Percentiles rank a stretch among this genome's conserved stretches.
Conservation (phyloP, 345 rosid species). For the Melaleuca quinquenervia region DNA sequence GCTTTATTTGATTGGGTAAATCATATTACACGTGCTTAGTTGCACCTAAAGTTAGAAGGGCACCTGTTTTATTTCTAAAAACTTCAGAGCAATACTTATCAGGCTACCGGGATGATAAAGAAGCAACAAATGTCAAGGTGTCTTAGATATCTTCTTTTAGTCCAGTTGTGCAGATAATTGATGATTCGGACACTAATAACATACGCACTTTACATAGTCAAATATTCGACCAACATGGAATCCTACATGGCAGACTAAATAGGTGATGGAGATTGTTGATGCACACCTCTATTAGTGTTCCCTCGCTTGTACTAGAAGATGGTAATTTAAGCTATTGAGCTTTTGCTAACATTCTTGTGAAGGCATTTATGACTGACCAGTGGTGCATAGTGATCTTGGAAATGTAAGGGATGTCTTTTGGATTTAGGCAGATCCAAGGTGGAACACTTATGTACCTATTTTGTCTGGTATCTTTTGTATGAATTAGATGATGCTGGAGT, state of each 20-base stretch:
- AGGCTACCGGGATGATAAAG: neutral
- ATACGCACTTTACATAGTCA: neutral
- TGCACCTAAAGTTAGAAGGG: neutral
- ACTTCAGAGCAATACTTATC: neutral
- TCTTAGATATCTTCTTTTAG: neutral
- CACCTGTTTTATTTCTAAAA: neutral
- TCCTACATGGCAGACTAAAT: neutral
- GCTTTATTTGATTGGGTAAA: neutral
- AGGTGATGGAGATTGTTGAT: neutral
- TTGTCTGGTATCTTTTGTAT: neutral
- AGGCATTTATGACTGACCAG: neutral
- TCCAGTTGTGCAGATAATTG: neutral
- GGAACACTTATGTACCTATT: neutral
- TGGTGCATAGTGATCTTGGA: neutral
- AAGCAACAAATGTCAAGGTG: neutral
- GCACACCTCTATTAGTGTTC: neutral
- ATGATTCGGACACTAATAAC: neutral
- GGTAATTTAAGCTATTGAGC: neutral
- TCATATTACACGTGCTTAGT: neutral
- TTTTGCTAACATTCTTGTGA: neutral
- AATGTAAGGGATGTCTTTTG: neutral
- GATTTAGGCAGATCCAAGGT: neutral
- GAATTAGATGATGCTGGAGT: neutral
- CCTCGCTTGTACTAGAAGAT: neutral
- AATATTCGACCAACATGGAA: neutral